phyloP scores from a whole-genome alignment of 768 basidiomycete genomes.

The Termitomyces sp. region DNA sequence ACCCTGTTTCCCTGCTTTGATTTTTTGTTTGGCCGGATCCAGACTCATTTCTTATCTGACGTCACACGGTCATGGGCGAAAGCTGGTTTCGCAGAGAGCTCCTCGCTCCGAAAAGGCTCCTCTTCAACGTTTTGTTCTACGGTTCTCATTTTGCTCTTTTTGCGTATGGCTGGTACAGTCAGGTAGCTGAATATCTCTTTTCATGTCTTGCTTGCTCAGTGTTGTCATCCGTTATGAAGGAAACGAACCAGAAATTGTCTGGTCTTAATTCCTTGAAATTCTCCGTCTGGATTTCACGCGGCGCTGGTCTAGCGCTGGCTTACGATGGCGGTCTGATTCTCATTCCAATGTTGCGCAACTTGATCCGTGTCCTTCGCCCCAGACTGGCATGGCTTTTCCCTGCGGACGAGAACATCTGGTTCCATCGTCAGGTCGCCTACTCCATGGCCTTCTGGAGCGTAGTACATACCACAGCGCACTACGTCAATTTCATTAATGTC shows the following conservation, averaged over 20 bases:
- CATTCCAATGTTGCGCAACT: conserved; percentile 84
- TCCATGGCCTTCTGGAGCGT: conserved; percentile 90
- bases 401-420: conserved; percentile 94
- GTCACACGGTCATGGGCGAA: conserved; percentile 45
- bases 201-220: not conserved
- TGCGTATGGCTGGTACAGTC: conserved; percentile 83
- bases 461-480: conserved; percentile 92
- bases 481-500: conserved; percentile 90
- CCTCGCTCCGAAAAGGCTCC: conserved; percentile 52
- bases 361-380: conserved; percentile 81
- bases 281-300: conserved; percentile 88
- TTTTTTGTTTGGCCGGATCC: conserved; percentile 46
- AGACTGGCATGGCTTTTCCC: conserved; percentile 79
- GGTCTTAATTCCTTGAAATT: conserved; percentile 75
- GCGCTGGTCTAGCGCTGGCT: conserved; percentile 87
- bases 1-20: conserved; percentile 17
- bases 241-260: conserved; percentile 54
- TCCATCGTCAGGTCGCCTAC: conserved; percentile 92
- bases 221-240: conserved; percentile 28
- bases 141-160: conserved; percentile 71
- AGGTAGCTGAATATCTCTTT: conserved; percentile 37
- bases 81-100: conserved; percentile 73
- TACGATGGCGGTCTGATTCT: conserved; percentile 84
- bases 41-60: conserved; percentile 27
- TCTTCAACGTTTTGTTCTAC: conserved; percentile 78